These are phyloP conservation scores for Suillus clintonianus DNA, from an alignment of 768 basidiomycete species.

Conservation along the genomic window DNA sequence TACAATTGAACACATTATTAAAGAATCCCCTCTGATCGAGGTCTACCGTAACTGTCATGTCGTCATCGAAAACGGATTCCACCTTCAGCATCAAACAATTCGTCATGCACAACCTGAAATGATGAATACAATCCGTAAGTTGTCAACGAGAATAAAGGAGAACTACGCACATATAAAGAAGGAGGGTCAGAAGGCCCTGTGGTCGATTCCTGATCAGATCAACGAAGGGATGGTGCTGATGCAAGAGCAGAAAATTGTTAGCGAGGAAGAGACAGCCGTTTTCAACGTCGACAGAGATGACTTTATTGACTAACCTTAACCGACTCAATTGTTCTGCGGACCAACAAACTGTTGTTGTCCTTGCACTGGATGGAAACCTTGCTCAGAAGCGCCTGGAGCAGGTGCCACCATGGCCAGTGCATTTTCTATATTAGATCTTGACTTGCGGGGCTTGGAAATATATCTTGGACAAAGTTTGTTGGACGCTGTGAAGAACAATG, in stretches of 20 bases:
- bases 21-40: constrained; percentile 18
- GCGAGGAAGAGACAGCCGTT: neutral
- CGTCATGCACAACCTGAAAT: constrained; percentile 31
- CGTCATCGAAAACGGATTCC: constrained; percentile 19
- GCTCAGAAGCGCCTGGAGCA: no score
- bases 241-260: neutral
- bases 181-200: constrained; percentile 21
- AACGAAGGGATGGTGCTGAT: constrained; percentile 5
- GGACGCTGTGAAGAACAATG: no score
- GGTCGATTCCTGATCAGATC: constrained; percentile 13
- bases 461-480: no score
- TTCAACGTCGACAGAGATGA: neutral
- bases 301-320: constrained; percentile 1
- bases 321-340: no score
- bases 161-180: neutral
- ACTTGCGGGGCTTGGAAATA: neutral
- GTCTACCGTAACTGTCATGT: constrained; percentile 12
- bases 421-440: neutral
- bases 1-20: constrained; percentile 15
- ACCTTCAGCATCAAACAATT: constrained; percentile 24
- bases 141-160: constrained; percentile 3
- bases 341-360: no score
- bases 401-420: neutral
- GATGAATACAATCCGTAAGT: constrained; percentile 20
- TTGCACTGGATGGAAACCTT: no score